These are phyloP conservation scores for Cytospora leucostoma DNA, from an alignment of 2,329 filamentous ascomycete species.

Conservation along the genomic window DNA sequence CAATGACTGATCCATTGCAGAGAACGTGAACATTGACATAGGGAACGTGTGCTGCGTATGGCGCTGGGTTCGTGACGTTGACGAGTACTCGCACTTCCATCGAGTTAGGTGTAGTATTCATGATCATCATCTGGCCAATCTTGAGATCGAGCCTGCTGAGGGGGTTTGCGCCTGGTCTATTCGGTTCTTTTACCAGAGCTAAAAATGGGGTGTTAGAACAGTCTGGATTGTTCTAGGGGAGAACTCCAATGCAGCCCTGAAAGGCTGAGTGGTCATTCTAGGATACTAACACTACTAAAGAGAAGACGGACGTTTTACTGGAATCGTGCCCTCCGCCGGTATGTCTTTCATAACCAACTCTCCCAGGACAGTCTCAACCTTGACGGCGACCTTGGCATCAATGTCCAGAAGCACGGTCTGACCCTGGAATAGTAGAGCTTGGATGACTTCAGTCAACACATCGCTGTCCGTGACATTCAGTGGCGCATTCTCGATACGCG, in stretches of 20 bases:
- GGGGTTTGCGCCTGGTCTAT: constrained; percentile 38
- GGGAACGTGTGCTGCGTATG: constrained; percentile 81
- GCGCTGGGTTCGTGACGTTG: constrained; percentile 88
- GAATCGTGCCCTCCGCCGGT: constrained; percentile 81
- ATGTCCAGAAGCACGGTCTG: constrained; percentile 71
- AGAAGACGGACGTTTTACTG: constrained; percentile 87
- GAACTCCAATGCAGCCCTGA: constrained; percentile 14
- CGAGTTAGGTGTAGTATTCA: constrained; percentile 70
- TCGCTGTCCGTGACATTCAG: constrained; percentile 79
- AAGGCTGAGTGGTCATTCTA: constrained; percentile 22
- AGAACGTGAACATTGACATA: constrained; percentile 75
- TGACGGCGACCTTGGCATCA: constrained; percentile 78
- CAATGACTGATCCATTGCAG: constrained; percentile 72
- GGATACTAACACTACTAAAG: constrained; percentile 49
- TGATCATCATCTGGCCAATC: constrained; percentile 70
- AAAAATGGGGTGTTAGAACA: constrained; percentile 24
- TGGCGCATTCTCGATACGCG: constrained; percentile 75
- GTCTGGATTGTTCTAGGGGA: constrained; percentile 15
- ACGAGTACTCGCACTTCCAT: constrained; percentile 71
- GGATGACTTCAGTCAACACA: constrained; percentile 78
- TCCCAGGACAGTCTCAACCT: constrained; percentile 79
- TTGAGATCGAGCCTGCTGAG: constrained; percentile 57
- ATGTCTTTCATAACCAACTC: constrained; percentile 79
- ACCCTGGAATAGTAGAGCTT: constrained; percentile 74
- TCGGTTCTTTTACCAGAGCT: constrained; percentile 25